Evolutionary conservation across 441 rosid genomes (phyloP).

Genomic region (Aquilaria agallochum): DNA sequence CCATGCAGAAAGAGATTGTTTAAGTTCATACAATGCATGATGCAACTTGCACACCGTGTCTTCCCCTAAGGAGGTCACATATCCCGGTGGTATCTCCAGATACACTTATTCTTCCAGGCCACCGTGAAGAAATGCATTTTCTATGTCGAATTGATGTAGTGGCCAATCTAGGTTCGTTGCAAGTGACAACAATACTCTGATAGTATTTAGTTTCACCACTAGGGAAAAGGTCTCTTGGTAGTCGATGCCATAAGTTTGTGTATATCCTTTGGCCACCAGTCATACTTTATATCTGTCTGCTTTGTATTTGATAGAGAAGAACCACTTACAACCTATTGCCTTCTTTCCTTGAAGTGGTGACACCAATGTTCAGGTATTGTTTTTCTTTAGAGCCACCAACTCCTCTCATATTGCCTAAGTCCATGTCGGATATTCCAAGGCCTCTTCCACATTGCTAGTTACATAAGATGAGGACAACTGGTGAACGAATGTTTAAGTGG

Average conservation of each 20-base stretch:
- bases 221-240: conserved; percentile 9
- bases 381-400: background rate
- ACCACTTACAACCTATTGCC: background rate
- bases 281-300: background rate
- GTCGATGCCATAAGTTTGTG: conserved; percentile 1
- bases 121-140: conserved; percentile 5
- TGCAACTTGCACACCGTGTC: background rate
- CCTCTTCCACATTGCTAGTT: background rate
- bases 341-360: background rate
- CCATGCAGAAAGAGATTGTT: conserved; percentile 10
- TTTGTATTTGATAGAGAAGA: conserved; percentile 1
- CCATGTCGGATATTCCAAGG: background rate
- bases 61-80: background rate
- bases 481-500: background rate
- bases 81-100: background rate
- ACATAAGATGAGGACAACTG: too few species aligned
- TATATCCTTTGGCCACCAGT: background rate
- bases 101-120: background rate
- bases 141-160: background rate
- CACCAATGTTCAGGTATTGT: background rate
- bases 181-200: conserved; percentile 2
- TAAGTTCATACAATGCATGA: background rate
- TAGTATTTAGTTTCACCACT: conserved; percentile 3
- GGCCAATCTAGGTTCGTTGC: conserved; percentile 6
- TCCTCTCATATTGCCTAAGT: background rate